phyloP scores from a whole-genome alignment of 331 rosid species.

The Prunus yedoensis region DNA sequence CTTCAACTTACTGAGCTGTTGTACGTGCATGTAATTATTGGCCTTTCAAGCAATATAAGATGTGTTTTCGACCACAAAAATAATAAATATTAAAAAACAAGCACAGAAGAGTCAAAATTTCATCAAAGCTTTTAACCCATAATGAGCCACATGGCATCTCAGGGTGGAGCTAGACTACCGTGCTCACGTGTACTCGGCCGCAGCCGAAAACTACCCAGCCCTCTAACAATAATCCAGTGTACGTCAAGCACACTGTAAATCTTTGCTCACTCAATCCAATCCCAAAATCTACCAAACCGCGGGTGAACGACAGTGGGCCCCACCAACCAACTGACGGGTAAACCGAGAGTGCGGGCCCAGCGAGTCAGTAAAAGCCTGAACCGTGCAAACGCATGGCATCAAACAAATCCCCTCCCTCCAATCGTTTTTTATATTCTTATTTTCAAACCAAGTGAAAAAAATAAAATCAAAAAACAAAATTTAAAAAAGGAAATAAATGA shows the following conservation, averaged over 20 bases:
- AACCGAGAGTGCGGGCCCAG: background rate
- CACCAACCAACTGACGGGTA: conserved; percentile 17
- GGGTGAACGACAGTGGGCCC: conserved; percentile 30
- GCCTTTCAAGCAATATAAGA: no score
- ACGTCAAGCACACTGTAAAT: conserved; percentile 12
- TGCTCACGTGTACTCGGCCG: conserved; percentile 21
- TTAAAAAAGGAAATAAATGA: background rate
- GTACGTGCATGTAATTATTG: no score
- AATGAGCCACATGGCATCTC: background rate
- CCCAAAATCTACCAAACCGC: background rate
- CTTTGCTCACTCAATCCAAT: background rate
- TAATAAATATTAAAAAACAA: no score
- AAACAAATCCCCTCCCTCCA: background rate
- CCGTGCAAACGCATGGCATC: background rate
- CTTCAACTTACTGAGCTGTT: no score
- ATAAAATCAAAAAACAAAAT: no score
- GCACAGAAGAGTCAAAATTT: background rate
- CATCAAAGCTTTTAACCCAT: background rate
- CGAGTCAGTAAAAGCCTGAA: background rate
- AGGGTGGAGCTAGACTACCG: background rate
- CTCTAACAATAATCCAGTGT: background rate
- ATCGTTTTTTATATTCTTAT: no score
- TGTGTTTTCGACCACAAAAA: no score
- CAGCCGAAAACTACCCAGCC: background rate
- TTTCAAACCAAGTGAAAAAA: background rate